Evolutionary conservation across 352 stramenopile genomes (phyloP).

Genomic region (Globisporangium nunn): DNA sequence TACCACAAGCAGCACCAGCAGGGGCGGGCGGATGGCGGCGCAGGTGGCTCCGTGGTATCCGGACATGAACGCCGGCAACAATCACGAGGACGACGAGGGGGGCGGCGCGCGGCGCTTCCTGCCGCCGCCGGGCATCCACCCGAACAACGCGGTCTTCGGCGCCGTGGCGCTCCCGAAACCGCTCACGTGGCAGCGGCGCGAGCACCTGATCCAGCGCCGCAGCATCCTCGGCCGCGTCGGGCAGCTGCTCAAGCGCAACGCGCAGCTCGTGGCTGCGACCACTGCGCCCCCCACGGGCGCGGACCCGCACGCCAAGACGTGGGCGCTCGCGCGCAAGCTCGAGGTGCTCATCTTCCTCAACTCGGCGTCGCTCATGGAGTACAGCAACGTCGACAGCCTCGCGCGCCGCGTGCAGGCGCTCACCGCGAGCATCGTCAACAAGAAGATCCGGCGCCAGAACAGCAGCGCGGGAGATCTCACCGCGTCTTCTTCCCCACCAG

Average conservation of each 20-base stretch:
- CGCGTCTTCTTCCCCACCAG: too few species aligned
- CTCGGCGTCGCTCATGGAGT: conserved; percentile 76
- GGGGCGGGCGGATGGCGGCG: conserved; percentile 1
- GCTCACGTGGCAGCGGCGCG: conserved; percentile 75
- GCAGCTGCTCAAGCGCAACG: conserved; percentile 52
- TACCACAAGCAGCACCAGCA: too few species aligned
- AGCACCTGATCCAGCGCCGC: conserved; percentile 62
- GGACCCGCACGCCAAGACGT: conserved; percentile 36
- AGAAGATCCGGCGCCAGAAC: conserved; percentile 65
- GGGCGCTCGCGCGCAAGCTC: conserved; percentile 70
- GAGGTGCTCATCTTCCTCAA: conserved; percentile 81
- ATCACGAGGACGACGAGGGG: background rate
- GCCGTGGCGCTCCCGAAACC: conserved; percentile 58
- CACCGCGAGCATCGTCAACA: conserved; percentile 77
- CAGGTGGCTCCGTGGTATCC: conserved; percentile 9
- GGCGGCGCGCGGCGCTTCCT: conserved; percentile 21
- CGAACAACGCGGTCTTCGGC: conserved; percentile 72
- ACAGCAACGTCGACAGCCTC: conserved; percentile 73
- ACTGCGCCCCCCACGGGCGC: background rate
- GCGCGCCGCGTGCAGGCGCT: conserved; percentile 72
- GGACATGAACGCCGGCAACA: background rate
- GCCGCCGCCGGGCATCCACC: conserved; percentile 51
- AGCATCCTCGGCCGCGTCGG: conserved; percentile 62
- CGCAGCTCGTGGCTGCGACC: conserved; percentile 24
- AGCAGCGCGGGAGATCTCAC: background rate